These are phyloP conservation scores for Suillus brevipes DNA, from an alignment of 768 basidiomycete species.

Conservation along the genomic window DNA sequence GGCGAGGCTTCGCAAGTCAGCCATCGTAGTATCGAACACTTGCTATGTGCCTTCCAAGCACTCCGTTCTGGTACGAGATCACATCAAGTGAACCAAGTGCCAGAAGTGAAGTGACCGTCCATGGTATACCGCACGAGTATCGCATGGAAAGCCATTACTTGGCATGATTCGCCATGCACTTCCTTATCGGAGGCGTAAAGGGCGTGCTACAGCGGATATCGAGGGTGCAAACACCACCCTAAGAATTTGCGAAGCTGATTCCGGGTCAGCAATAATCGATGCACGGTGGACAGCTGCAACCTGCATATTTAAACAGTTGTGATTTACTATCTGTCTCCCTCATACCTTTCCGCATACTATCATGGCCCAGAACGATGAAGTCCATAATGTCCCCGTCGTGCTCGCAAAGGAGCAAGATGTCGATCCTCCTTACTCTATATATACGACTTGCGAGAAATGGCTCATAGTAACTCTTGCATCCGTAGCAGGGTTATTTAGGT, in stretches of 20 bases:
- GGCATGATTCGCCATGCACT: conserved; percentile 2
- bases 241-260: neutral
- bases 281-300: neutral
- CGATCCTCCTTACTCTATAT: conserved; percentile 42
- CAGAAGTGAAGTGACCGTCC: neutral
- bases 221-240: neutral
- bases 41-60: neutral
- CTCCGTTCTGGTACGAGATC: neutral
- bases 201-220: neutral
- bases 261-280: neutral
- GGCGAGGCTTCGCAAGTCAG: neutral
- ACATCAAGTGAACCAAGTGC: neutral
- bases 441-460: conserved; percentile 59
- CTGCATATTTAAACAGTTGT: neutral
- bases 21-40: neutral
- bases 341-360: neutral
- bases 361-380: neutral
- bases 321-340: neutral
- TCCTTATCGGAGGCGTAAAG: neutral
- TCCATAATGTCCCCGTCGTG: neutral
- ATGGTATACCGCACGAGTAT: neutral
- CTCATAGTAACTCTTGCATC: conserved; percentile 56
- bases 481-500: conserved; percentile 64
- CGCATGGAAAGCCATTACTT: neutral
- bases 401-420: neutral